Evolutionary conservation across 208 protist genomes (phyloP), one percentile per base, ranked within the genome.

Genomic region (Trichomonas gallinae): DNA sequence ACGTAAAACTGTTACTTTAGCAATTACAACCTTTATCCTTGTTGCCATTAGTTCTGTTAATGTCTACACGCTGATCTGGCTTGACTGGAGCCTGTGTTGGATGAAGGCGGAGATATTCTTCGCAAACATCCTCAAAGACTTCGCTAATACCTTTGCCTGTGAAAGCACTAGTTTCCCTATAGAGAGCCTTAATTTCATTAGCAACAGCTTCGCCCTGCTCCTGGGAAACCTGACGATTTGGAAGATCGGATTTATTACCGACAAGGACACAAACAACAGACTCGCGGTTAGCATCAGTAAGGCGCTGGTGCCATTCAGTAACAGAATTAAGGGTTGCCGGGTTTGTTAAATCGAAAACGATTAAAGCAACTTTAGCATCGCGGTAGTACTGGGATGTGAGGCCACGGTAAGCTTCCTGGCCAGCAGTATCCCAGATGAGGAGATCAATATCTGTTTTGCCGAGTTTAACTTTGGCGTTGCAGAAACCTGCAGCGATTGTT

Each of bases 71-170:
- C 46, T 23, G 17, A 3, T 93, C 51, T 21, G 17, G 15, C 1
- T 51, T 93, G 2, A 9, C 15, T 48, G 15, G 8, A 38, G 45
- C 23, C 44, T 42, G 40, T 23, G 40, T 51, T 48, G 87, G 87
- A 36, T 93, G 42, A 26, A 51, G n/a, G 31, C 31, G 44, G 1
- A 93, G 31, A 93, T 93, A 93, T 93, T 93, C 87, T 93, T 93
- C 87, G 26, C 87, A 93, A 93, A 93, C 87, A 36, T 93, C 87
- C 46, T 93, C 87, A 51, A 93, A 93, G 26, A 93, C 87, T 51
- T 93, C 87, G 17, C 26, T 93, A 51, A 93, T 93, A 31, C 87
- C 87, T 38, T 93, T 93, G 15, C 87, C 87, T 48, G 87, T 93
- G 9, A 93, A 17, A 8, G 87, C 87, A 44, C 15, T 36, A 36